Percentiles rank a stretch among this genome's conserved stretches.
Evolutionary conservation across 139 green algal species (phyloP).

Genomic region (Closterium sp.): DNA sequence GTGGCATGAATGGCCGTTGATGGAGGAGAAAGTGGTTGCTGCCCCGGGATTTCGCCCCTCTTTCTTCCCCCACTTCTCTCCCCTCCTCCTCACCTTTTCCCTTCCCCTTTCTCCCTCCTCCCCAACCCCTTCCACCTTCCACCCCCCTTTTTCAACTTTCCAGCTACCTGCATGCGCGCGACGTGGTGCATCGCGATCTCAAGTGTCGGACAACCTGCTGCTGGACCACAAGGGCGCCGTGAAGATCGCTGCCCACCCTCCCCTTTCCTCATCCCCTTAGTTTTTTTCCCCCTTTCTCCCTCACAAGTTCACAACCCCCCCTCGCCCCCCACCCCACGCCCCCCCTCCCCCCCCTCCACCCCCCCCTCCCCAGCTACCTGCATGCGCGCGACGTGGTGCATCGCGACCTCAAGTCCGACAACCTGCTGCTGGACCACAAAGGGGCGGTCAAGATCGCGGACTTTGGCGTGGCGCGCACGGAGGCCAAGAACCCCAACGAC

Average conservation of each 20-base stretch:
- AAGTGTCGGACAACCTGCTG: slow-evolving; percentile 27
- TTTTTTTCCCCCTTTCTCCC: too few species aligned
- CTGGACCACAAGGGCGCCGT: slow-evolving; percentile 21
- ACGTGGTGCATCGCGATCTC: slow-evolving; percentile 7
- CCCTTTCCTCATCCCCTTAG: too few species aligned
- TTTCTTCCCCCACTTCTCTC: too few species aligned
- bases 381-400: too few species aligned
- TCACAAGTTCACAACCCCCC: too few species aligned
- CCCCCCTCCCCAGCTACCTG: too few species aligned
- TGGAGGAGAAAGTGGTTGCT: too few species aligned
- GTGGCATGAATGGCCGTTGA: too few species aligned
- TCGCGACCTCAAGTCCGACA: slow-evolving; percentile 47
- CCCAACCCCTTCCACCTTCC: neutral
- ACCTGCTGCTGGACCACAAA: slow-evolving; percentile 42
- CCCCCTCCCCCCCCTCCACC: too few species aligned
- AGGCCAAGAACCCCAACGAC: slow-evolving; percentile 72
- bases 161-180: slow-evolving; percentile 7
- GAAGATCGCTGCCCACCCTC: too few species aligned
- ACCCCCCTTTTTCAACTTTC: neutral
- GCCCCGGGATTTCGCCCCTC: too few species aligned
- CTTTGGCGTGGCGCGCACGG: slow-evolving; percentile 94
- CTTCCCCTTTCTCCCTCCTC: neutral
- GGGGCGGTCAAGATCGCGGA: slow-evolving; percentile 74
- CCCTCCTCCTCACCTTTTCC: neutral
- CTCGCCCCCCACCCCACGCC: too few species aligned